Base-by-base conservation (phyloP, 2,329 filamentous ascomycete genomes). In the Verticillium nonalfalfae region DNA sequence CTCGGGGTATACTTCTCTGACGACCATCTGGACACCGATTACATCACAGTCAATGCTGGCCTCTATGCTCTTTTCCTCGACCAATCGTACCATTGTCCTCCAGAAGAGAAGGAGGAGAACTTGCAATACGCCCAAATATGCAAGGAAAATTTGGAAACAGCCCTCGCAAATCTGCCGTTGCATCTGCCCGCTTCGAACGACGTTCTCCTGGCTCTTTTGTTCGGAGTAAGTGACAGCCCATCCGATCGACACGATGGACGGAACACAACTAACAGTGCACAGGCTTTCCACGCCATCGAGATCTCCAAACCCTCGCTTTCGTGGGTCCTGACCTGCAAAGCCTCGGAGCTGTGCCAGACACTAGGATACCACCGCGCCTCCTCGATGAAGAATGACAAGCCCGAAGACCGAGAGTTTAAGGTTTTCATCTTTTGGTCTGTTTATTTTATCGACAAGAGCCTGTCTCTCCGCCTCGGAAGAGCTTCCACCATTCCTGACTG, bases 401-500 rank as follows among this genome's bases (percentile, higher is more conserved):
- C 68, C 0, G 66, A 69, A 9, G 69, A 68, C 52, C 67, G 68
- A 15, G 65, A 69, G 1, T 66, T 71, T 67, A 76, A 76, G 65
- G 73, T 69, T 1, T 65, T 76, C 1, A 67, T 86, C 9, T 88
- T 88, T 67, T 88, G 85, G 85, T 77, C 74, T 40, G 71, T 82
- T 0, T 87, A 87, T 64, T 78, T 81, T 56, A 71, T 86, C 15
- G 81, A 86, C 63, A 85, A 83, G 62, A 78, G 78, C 18, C 72
- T 87, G 18, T 81, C 82, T 0, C 75, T 87, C 3, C 78, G 82
- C 2, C 72, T 87, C 4, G 85, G 85, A 0, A 78, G 76, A 15
- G 74, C 82, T 0, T 80, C 83, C 0, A 77, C 77, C 4, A 78
- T 87, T 2, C 83, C 82, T 54, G 82, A 85, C 65, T 85, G 81